Percentiles rank a stretch among this genome's conserved stretches.
These are phyloP conservation scores for Zymoseptoria ardabiliae DNA, from an alignment of 2,329 filamentous ascomycete species.

Conservation along the genomic window DNA sequence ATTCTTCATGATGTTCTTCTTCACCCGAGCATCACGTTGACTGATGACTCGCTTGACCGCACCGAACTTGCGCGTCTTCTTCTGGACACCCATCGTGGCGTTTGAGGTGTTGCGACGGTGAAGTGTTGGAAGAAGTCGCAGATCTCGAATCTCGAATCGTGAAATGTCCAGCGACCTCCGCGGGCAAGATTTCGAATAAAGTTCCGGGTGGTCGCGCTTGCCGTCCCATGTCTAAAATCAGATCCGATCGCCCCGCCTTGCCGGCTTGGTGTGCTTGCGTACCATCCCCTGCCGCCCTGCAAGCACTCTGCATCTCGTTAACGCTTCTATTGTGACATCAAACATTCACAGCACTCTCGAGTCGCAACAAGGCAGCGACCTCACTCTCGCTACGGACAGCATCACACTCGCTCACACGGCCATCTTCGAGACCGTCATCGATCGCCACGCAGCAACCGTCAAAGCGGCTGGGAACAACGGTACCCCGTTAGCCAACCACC, in stretches of 20 bases:
- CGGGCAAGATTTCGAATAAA: not conserved
- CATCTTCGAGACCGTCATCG: not conserved
- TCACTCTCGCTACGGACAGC: not conserved
- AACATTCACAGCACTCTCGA: not conserved
- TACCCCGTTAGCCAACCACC: not conserved
- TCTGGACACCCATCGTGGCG: conserved; percentile 69
- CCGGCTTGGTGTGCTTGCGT: not conserved
- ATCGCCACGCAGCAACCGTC: not conserved
- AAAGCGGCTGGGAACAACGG: not conserved
- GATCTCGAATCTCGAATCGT: not conserved
- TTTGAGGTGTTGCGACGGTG: not conserved
- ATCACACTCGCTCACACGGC: not conserved
- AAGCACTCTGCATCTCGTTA: not conserved
- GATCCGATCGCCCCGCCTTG: not conserved
- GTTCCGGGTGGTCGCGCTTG: not conserved
- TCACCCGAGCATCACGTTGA: conserved; percentile 70
- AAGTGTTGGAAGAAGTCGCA: not conserved
- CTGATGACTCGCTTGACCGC: conserved; percentile 76
- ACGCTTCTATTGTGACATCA: not conserved
- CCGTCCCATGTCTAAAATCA: not conserved
- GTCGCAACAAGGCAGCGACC: not conserved
- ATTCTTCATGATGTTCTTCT: conserved; percentile 68
- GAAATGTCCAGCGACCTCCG: not conserved
- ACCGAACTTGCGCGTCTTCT: conserved; percentile 88
- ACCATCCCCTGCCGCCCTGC: not conserved